A percentile compares a stretch with the other conserved stretches of the same genome.
These are phyloP conservation scores for Termitomyces eurrhizus DNA, from an alignment of 768 basidiomycete species.

Conservation along the genomic window DNA sequence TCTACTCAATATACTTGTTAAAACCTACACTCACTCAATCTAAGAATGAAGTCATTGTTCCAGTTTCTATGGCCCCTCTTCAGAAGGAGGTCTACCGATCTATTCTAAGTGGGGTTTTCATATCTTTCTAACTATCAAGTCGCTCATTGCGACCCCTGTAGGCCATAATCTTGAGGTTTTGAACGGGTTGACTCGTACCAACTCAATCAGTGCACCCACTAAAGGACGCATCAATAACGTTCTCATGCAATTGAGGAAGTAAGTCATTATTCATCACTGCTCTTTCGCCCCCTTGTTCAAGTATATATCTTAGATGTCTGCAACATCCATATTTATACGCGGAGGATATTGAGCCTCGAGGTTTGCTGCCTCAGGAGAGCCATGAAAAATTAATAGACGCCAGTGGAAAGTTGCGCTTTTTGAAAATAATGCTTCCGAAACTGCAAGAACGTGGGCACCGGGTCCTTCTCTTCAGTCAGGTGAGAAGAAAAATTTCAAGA, in stretches of 20 bases:
- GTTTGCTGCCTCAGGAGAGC: slow-evolving; percentile 49
- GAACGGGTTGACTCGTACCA: slow-evolving; percentile 48
- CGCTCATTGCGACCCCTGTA: slow-evolving; percentile 23
- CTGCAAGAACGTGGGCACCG: slow-evolving; percentile 84
- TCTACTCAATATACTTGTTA: not conserved
- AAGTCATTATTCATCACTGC: slow-evolving; percentile 20
- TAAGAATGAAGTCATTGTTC: slow-evolving; percentile 89
- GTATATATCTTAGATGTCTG: slow-evolving; percentile 53
- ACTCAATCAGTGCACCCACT: slow-evolving; percentile 25
- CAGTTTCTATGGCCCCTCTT: slow-evolving; percentile 80
- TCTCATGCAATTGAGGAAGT: slow-evolving; percentile 88
- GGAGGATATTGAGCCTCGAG: slow-evolving; percentile 72
- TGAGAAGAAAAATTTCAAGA: not conserved
- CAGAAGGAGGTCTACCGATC: slow-evolving; percentile 89
- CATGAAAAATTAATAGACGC: slow-evolving; percentile 81
- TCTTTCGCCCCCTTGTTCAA: not conserved
- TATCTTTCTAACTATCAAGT: slow-evolving; percentile 8
- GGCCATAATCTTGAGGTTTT: slow-evolving; percentile 71
- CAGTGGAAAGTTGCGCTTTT: slow-evolving; percentile 79
- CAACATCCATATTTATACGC: slow-evolving; percentile 91
- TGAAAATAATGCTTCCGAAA: slow-evolving; percentile 77
- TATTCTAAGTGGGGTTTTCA: slow-evolving; percentile 57
- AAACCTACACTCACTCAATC: not conserved
- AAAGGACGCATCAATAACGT: slow-evolving; percentile 75
- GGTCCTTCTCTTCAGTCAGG: slow-evolving; percentile 90